Conservation (phyloP, 2,329 filamentous ascomycete species). For the Beauveria scarabaeidicola region DNA sequence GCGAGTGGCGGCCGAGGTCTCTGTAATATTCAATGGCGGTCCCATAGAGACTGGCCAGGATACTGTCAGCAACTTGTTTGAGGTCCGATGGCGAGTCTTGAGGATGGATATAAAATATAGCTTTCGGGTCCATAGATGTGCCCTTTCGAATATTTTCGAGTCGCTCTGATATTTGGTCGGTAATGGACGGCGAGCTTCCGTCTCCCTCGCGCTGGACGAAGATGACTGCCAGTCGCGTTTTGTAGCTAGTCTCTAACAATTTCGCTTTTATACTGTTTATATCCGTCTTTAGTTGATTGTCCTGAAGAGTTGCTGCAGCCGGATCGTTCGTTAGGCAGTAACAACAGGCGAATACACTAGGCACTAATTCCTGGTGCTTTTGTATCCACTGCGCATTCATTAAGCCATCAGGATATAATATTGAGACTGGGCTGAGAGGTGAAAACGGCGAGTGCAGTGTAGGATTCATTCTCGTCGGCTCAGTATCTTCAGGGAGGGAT, state of each 20-base stretch:
- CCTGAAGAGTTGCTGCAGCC: constrained; percentile 66
- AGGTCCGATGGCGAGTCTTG: constrained; percentile 64
- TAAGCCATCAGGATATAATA: constrained; percentile 82
- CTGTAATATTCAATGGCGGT: constrained; percentile 83
- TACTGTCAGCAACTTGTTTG: constrained; percentile 61
- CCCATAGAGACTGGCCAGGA: constrained; percentile 65
- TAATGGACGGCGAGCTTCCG: constrained; percentile 33
- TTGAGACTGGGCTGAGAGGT: constrained; percentile 73
- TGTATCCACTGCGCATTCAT: constrained; percentile 74
- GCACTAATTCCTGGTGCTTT: constrained; percentile 81
- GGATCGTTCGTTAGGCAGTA: constrained; percentile 67
- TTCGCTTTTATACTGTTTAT: constrained; percentile 68
- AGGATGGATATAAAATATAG: constrained; percentile 75
- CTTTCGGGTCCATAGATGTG: constrained; percentile 74
- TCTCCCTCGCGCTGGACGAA: constrained; percentile 24
- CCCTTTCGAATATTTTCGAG: constrained; percentile 70
- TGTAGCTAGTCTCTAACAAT: constrained; percentile 63
- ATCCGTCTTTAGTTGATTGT: constrained; percentile 81
- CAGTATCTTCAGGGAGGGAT: constrained; percentile 42
- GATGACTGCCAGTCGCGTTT: constrained; percentile 67
- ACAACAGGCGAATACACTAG: constrained; percentile 72
- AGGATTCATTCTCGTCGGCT: constrained; percentile 37
- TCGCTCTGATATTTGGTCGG: constrained; percentile 60
- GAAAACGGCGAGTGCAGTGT: constrained; percentile 87
- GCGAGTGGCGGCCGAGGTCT: constrained; percentile 83